Base-by-base conservation (phyloP, 2,329 filamentous ascomycete species). In the Paraphoma sp. region DNA sequence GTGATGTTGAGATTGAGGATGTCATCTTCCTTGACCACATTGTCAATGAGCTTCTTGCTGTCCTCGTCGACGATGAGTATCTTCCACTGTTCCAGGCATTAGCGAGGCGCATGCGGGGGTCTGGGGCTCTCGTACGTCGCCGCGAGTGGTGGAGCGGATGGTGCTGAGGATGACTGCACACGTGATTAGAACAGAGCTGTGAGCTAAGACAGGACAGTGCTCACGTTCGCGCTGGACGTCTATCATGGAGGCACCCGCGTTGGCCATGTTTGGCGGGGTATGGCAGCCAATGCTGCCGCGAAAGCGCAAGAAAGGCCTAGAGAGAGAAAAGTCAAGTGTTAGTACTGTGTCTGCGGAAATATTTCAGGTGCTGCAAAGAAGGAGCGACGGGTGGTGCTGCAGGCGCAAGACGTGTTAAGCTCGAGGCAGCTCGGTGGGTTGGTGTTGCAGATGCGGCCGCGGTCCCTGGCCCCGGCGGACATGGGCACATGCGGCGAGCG, bases 1-100 rank as follows among this genome's bases (percentile, higher is more conserved):
- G 93, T 94, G 78, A 99, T 91, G 76, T 97, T 97, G 79, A 93
- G 88, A 76, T 96, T 96, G 79, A 99, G 89, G 65, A 99, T 96
- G 72, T 97, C 92, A 86, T 99, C 94, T 82, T 97, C 91, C 71
- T 92, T 94, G 75, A 94, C 87, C 45, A 92, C 90, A 82, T 94
- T 96, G 79, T 96, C 89, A 69, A 99, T 85, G 68, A 99, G 86
- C 77, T 90, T 93, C 76, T 89, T 89, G 75, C 92, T 93, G 54
- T 83, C 84, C 66, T 91, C 88, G 79, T 99, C 95, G 70, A 97
- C 83, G 51, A 99, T 89, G 67, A 99, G 82, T 65, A 97, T 91
- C 86, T 98, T 99, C 95, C 95, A 99, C 93, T 97, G 67, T 28
- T 52, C 58, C 57, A 62, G 51, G 60, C 56, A 56, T 72, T 68